Base-by-base conservation (phyloP, 2,329 filamentous ascomycete genomes). In the Aspergillus tanneri region DNA sequence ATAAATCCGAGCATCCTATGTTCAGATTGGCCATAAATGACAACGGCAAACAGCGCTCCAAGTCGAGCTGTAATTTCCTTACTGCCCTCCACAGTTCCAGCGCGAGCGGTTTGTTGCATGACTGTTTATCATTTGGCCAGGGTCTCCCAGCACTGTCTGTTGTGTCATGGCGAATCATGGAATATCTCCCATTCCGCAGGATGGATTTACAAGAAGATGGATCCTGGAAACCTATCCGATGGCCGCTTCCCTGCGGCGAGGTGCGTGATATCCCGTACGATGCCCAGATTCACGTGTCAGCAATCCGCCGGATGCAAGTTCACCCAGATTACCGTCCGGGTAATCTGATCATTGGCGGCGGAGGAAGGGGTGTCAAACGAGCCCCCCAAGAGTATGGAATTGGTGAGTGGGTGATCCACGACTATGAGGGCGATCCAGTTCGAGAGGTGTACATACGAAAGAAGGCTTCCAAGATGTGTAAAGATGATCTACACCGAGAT, bases 271-370 rank as follows among this genome's bases (percentile, higher is more conserved):
- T 93, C 2, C 88, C 88, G 0, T 68, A 80, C 7, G 76, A 85
- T 45, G 87, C 84, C 1, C 76, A 83, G 18, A 80, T 93, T 2
- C 88, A 93, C 59, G 80, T 83, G 34, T 88, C 84, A 18, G 88
- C 89, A 0, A 83, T 93, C 48, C 80, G 81, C 14, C 79, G 88
- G 5, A 86, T 93, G 83, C 67, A 82, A 38, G 67, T 72, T 6
- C 79, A 90, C 50, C 63, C 75, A 1, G 72, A 58, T 0, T 93
- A 92, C 60, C 77, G 88, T 0, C 88, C 88, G 0, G 88, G 88
- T 0, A 93, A 93, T 52, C 66, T 93, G 44, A 90, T 93, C 51
- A 70, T 91, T 2, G 88, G 88, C 0, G 88, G 88, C 1, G 88
- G 88, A 12, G 88, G 88, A 0, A 74, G 88, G 23, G 88, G 88